Evolutionary conservation across 2,329 filamentous ascomycete species (phyloP), one percentile per base, ranked within the genome.

Genomic region (Teratosphaeria gauchensis): DNA sequence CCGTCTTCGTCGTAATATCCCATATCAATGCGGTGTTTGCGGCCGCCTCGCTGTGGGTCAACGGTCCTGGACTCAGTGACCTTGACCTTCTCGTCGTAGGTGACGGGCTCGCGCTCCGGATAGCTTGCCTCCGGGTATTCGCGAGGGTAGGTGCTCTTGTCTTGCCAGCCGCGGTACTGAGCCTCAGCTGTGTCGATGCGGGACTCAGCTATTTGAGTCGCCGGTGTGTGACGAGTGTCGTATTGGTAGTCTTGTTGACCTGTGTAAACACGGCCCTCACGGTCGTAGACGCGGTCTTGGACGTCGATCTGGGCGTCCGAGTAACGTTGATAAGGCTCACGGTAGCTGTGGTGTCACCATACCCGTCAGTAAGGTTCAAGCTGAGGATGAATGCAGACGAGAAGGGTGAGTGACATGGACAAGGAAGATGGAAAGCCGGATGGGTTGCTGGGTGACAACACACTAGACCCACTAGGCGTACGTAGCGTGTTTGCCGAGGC

Each of bases 1-100:
- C 85, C 86, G 75, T 88, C 84, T 78, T 88, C 83, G 83, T 88
- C 86, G 85, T 88, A 88, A 80, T 88, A 89, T 80, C 86, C 86
- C 86, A 89, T 89, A 72, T 85, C 84, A 81, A 75, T 76, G 73
- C 78, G 76, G 72, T 75, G 75, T 66, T 74, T 75, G 56, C 59
- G 63, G 51, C 60, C 62, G 56, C 59, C 35, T 52, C 54, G 61
- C 62, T 76, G 73, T 65, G 75, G 70, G 71, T 83, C 80, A 71
- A 79, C 75, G 70, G 80, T 81, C 65, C 75, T 76, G 68, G 75
- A 72, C 72, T 77, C 71, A 57, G 68, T 70, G 75, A 81, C 77
- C 72, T 77, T 77, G 69, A 82, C 76, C 68, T 82, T 72, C 53
- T 72, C 69, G 66, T 73, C 68, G 65, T 70, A 71, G 55, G 70